These are phyloP conservation scores for Leccinum pachyderme DNA, from an alignment of 1,284 basidiomycete species.

Conservation along the genomic window DNA sequence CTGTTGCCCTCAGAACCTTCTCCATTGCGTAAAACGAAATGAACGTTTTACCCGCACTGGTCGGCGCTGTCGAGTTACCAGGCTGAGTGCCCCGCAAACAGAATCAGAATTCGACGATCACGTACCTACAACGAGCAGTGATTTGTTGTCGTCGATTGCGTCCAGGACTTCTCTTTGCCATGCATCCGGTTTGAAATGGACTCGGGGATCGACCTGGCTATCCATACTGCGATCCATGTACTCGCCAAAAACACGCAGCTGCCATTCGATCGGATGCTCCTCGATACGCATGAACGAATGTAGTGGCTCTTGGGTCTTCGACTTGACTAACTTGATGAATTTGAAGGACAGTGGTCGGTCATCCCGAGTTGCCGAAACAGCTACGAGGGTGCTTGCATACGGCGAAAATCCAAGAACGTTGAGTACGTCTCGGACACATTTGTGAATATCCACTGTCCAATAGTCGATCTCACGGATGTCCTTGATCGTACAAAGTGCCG, in stretches of 20 bases:
- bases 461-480: conserved; percentile 40
- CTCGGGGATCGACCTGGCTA: conserved; percentile 52
- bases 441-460: conserved; percentile 39
- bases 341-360: conserved; percentile 50
- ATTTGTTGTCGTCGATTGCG: conserved; percentile 55
- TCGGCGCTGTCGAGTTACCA: conserved; percentile 45
- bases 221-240: conserved; percentile 74
- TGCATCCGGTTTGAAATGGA: conserved; percentile 63
- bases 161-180: conserved; percentile 71
- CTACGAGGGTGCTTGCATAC: conserved; percentile 33
- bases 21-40: conserved; percentile 79
- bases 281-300: conserved; percentile 55
- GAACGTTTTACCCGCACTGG: conserved; percentile 73
- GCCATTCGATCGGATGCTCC: conserved; percentile 61
- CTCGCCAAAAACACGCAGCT: conserved; percentile 65
- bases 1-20: conserved; percentile 54
- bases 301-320: conserved; percentile 40
- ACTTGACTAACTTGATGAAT: conserved; percentile 53
- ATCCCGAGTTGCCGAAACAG: conserved; percentile 17
- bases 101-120: conserved; percentile 1
- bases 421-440: conserved; percentile 41
- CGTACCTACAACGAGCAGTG: conserved; percentile 65
- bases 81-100: neutral
- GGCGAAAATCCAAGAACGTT: conserved; percentile 45
- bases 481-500: conserved; percentile 46